A percentile compares a stretch with the other conserved stretches of the same genome.
Conservation (phyloP, 805 yeast genomes). For the Ogataea pini region DNA sequence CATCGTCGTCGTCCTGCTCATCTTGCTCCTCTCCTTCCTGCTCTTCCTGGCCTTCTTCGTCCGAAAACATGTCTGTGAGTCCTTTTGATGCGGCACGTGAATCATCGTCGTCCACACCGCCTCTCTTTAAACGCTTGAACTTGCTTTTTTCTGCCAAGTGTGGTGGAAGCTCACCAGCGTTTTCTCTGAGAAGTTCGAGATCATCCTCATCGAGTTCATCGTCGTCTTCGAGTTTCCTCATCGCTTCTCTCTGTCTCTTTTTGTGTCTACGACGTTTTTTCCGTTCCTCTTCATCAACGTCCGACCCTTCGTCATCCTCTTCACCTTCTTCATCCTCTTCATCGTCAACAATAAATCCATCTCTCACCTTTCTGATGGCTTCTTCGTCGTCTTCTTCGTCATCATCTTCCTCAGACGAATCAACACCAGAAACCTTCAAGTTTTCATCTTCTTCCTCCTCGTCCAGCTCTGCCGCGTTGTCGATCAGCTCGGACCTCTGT, state of each 20-base stretch:
- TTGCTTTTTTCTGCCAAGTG: constrained; percentile 42
- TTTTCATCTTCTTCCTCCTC: constrained; percentile 36
- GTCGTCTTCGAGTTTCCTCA: constrained; percentile 40
- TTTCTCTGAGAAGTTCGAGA: constrained; percentile 86
- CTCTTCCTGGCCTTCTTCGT: constrained; percentile 44
- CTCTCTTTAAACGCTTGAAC: constrained; percentile 84
- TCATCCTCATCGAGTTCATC: constrained; percentile 93
- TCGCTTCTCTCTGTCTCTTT: constrained; percentile 42
- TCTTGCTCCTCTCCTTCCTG: constrained; percentile 34
- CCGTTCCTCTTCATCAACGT: constrained; percentile 36
- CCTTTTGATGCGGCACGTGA: constrained; percentile 36
- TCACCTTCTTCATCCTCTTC: constrained; percentile 63
- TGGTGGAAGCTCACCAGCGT: constrained; percentile 70
- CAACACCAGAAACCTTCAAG: constrained; percentile 39
- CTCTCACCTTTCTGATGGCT: constrained; percentile 77
- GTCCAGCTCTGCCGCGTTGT: constrained; percentile 34
- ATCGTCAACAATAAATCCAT: constrained; percentile 93
- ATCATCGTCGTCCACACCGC: constrained; percentile 45
- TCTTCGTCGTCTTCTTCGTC: constrained; percentile 87
- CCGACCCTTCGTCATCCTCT: constrained; percentile 36
- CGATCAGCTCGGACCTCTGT: constrained; percentile 19
- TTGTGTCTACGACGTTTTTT: constrained; percentile 36
- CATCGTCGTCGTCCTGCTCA: constrained; percentile 37
- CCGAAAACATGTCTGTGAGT: constrained; percentile 71
- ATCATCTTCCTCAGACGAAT: constrained; percentile 88